Evolutionary conservation across 768 basidiomycete genomes (phyloP), one percentile per base, ranked within the genome.

Genomic region (Tephrocybe sp.): DNA sequence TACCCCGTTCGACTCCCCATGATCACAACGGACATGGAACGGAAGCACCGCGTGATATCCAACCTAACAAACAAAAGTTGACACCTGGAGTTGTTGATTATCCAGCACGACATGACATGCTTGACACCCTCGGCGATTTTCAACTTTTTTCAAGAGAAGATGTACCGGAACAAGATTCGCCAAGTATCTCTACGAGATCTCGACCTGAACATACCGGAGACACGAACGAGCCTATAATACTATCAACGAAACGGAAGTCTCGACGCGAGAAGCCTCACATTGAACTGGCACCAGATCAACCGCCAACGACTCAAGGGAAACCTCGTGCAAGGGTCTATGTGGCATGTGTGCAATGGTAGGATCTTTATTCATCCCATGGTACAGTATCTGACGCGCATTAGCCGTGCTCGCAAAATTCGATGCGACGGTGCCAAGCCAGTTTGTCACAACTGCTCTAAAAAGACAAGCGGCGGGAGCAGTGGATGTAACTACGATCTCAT

Each of bases 281-380:
- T 42, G 82, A 81, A 38, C 78, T 90, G 27, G 83, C 87, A 2
- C 75, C 84, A 3, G 84, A 86, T 60, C 89, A 91, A 58, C 89
- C 89, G 2, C 81, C 86, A 36, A 91, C 89, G 0, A 86, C 87
- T 0, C 86, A 90, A 63, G 89, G 89, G n/a, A 89, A 79, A 57
- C 83, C 80, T 18, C 77, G 89, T 16, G 77, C 80, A 16, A 77
- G 89, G 27, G 89, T 90, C 19, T 92, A 82, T 55, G 84, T 90
- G 31, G 89, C 89, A 19, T 92, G 89, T 64, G 22, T 85, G 15
- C 87, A 89, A 66, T 90, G 89, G 89, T 87, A 55, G 25, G 75
- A 18, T 19, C 32, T 52, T 46, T 31, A 54, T 35, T 51, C 36
- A 49, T 56, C 54, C 5, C 7, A 27, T 27, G 9, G 12, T 5